These are phyloP conservation scores for Botrytis cinerea DNA, from an alignment of 2,329 filamentous ascomycete genomes.

Conservation along the genomic window DNA sequence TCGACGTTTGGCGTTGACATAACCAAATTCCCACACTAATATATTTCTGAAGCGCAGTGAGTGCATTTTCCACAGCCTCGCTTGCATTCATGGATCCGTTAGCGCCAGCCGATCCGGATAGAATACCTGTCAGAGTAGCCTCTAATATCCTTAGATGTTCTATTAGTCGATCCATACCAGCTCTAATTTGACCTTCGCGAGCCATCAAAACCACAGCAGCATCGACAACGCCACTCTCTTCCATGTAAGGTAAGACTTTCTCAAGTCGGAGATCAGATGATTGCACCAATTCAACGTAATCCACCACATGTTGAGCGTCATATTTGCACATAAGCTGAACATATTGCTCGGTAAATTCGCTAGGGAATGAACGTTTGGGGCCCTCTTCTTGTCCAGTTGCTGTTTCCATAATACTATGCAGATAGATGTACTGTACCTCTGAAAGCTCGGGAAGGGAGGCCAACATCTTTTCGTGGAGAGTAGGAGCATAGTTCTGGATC, in stretches of 20 bases:
- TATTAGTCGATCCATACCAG: slow-evolving; percentile 84
- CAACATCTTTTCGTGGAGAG: slow-evolving; percentile 58
- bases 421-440: slow-evolving; percentile 63
- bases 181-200: slow-evolving; percentile 77
- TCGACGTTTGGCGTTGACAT: slow-evolving; percentile 81
- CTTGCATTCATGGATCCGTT: slow-evolving; percentile 57
- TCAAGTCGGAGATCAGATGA: slow-evolving; percentile 78
- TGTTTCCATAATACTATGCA: slow-evolving; percentile 73
- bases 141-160: slow-evolving; percentile 79
- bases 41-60: slow-evolving; percentile 83
- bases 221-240: slow-evolving; percentile 86
- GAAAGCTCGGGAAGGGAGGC: slow-evolving; percentile 54
- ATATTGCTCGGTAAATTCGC: slow-evolving; percentile 76
- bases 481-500: slow-evolving; percentile 56
- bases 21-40: slow-evolving; percentile 93
- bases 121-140: slow-evolving; percentile 71
- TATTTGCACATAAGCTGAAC: slow-evolving; percentile 89
- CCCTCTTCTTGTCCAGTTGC: slow-evolving; percentile 43
- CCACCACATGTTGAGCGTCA: slow-evolving; percentile 77
- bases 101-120: slow-evolving; percentile 61
- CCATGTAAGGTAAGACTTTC: slow-evolving; percentile 80
- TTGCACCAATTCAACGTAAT: slow-evolving; percentile 77
- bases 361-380: slow-evolving; percentile 46
- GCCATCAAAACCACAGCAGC: slow-evolving; percentile 90
- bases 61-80: slow-evolving; percentile 70